Base-by-base conservation (phyloP, 225 moss, liverwort and hornwort genomes). In the Lunularia cruciata region DNA sequence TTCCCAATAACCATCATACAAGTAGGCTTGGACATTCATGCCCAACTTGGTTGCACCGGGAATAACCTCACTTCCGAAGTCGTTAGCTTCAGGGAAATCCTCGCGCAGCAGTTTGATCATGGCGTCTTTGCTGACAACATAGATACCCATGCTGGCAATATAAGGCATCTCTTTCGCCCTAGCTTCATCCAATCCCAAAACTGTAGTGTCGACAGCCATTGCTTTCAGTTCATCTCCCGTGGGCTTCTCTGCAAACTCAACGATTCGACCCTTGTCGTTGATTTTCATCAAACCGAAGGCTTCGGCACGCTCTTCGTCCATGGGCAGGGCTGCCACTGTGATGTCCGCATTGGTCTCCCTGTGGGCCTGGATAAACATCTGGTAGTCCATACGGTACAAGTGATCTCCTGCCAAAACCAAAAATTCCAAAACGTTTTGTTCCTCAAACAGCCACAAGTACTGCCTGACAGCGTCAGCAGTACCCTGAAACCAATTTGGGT, bases 1-100 rank as follows among this genome's bases (percentile, higher is more conserved):
- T 78, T 98, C 98, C 98, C 98, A 98, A 69, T 98, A 98, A 9
- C 98, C 98, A 73, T 98, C 98, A 42, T 93, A 98, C 82, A 98
- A 72, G 67, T 93, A 98, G 4, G 98, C 98, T 81, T 98, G 98
- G 28, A 98, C 93, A 69, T 88, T 98, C 91, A 93, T 81, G 51
- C 98, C 98, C 60, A 88, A 15, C 53, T 81, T 77, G 18, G 98
- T 98, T 18, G 98, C 93, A 28, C 98, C 98, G 33, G 98, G 98
- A 71, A 98, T 98, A 23, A 98, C 98, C 77, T 98, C 98, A 46
- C 98, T 98, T 37, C 93, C 98, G 60, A 98, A 98, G 70, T 98
- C 98, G 34, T 98, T 98, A 1, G 98, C 93, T 53, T 86, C 83
- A 10, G 98, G 98, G 47, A 93, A 98, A 40, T 89, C 73, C 12